Base-by-base conservation (phyloP, 441 rosid species). In the Populus hybrid region DNA sequence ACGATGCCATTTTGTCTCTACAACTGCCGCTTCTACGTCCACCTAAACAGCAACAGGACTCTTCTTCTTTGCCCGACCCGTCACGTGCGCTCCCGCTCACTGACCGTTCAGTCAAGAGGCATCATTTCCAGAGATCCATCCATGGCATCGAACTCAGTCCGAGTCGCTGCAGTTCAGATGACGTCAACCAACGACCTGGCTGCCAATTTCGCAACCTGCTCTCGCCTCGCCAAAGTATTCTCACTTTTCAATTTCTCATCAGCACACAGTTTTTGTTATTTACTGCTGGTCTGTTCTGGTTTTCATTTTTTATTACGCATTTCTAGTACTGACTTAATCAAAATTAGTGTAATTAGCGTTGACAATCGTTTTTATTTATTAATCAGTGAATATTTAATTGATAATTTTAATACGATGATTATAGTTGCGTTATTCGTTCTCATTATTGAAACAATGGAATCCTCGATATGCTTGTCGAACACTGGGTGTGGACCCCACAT, bases 101-200 rank as follows among this genome's bases (percentile, higher is more conserved):
- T 77, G 59, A 61, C 79, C 71, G 73, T 84, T 2, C 34, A 64
- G 78, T 77, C 82, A 75, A 77, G 78, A 69, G 83, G 84, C 82
- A 10, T 80, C 81, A 30, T 77, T 67, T 23, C 84, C 82, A 59
- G 78, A 36, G 76, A 74, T 64, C 81, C 91, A 64, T 80, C 68
- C 78, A 88, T 90, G 88, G 85, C 94, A 12, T 69, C 84, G 75
- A 85, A 82, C 75, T 84, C 89, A 0, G 92, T 90, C 84, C 92
- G 97, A 64, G 92, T 95, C 64, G 99, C 98, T 71, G 97, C 96
- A 35, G 95, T 87, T 77, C 99, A 94, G 89, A 95, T 95, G 97
- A 94, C 99, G 38, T 94, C 99, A 24, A 73, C 90, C 84, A 91
- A 89, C 85, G 98, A 95, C 78, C 80, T 93, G 70, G 89, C 95